phyloP scores from a whole-genome alignment of 306 rosid genomes.

The Acacia melanoxylon region DNA sequence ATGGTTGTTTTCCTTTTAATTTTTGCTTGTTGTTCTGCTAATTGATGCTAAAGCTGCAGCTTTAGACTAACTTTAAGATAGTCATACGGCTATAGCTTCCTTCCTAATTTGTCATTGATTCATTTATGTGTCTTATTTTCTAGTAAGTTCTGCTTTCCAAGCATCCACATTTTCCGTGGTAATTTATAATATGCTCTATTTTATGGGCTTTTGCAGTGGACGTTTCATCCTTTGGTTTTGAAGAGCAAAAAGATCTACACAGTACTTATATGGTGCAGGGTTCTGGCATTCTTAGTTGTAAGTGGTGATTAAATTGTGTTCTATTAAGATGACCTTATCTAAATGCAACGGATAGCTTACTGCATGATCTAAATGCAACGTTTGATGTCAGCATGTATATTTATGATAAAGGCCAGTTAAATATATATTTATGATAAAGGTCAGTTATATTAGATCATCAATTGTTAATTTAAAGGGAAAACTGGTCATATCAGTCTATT shows the following conservation, averaged over 20 bases:
- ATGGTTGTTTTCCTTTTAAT: constrained; percentile 18
- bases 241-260: constrained; percentile 92
- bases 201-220: constrained; percentile 81
- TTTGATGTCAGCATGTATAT: background rate
- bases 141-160: background rate
- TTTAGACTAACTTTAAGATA: constrained; percentile 1
- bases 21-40: constrained; percentile 21
- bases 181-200: constrained; percentile 30
- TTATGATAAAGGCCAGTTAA: too few species aligned
- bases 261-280: constrained; percentile 96
- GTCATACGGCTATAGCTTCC: background rate
- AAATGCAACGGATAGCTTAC: background rate
- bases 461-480: background rate
- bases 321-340: constrained; percentile 5
- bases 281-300: constrained; percentile 91
- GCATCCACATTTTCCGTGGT: background rate
- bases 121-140: constrained; percentile 7
- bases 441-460: background rate
- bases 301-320: constrained; percentile 41
- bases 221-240: constrained; percentile 88
- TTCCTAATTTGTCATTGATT: background rate
- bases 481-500: constrained; percentile 1
- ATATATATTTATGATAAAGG: background rate
- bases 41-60: constrained; percentile 1
- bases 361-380: background rate